phyloP scores from a whole-genome alignment of 148 eudicot genomes.

The Bassia scoparia region DNA sequence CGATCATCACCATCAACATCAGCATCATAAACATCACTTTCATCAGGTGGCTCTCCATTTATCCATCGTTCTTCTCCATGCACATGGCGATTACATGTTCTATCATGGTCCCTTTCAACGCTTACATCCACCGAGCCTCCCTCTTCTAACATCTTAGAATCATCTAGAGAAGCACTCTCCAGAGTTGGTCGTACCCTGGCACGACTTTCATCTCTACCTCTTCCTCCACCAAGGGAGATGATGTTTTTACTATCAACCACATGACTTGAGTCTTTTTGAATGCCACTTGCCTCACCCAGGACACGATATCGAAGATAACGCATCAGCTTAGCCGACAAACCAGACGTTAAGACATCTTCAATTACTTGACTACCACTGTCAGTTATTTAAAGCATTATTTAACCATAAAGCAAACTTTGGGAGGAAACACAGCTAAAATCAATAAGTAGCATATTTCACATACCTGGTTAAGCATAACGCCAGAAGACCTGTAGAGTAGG shows the following conservation, averaged over 20 bases:
- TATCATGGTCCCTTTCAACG: constrained; percentile 47
- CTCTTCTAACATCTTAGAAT: constrained; percentile 49
- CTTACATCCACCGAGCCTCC: constrained; percentile 42
- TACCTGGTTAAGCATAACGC: constrained; percentile 87
- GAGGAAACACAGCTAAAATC: background rate
- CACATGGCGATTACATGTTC: constrained; percentile 26
- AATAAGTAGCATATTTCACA: constrained; percentile 13
- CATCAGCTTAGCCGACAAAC: constrained; percentile 87
- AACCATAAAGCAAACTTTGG: background rate
- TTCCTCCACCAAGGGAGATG: constrained; percentile 32
- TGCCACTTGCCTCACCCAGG: constrained; percentile 55
- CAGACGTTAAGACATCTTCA: constrained; percentile 89
- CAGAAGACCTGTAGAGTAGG: constrained; percentile 87
- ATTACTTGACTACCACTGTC: constrained; percentile 85
- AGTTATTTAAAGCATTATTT: constrained; percentile 14
- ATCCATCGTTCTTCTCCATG: constrained; percentile 44
- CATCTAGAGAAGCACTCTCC: constrained; percentile 55
- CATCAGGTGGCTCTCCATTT: constrained; percentile 41
- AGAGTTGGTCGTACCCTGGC: constrained; percentile 45
- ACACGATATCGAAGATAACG: constrained; percentile 76
- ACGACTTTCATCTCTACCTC: constrained; percentile 74
- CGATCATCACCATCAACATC: constrained; percentile 50
- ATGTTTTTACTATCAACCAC: constrained; percentile 46
- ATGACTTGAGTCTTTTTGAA: constrained; percentile 53
- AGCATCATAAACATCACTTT: constrained; percentile 36